These are phyloP conservation scores for Fusarium bactridioides DNA, from an alignment of 2,329 filamentous ascomycete species.

Conservation along the genomic window DNA sequence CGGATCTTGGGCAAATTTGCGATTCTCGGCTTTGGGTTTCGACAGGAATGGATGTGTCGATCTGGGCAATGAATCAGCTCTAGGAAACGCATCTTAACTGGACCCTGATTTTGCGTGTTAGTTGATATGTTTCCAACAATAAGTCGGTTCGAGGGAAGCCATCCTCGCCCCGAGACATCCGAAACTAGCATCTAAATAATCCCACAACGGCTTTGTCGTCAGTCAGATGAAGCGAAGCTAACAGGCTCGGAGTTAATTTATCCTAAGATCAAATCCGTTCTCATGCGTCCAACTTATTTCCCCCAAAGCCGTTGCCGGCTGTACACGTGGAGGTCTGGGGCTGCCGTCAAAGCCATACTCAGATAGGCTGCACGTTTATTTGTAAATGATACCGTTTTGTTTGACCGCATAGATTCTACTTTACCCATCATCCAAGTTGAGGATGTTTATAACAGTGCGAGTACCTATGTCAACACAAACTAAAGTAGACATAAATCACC, in stretches of 20 bases:
- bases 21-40: constrained; percentile 1
- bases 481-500: background rate
- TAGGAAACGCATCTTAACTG: background rate
- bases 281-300: constrained; percentile 12
- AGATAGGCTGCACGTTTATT: background rate
- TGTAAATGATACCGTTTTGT: background rate
- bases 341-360: constrained; percentile 10
- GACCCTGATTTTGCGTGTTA: background rate
- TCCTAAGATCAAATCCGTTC: background rate
- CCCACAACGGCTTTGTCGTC: background rate
- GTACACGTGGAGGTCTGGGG: constrained; percentile 26
- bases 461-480: background rate
- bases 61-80: background rate
- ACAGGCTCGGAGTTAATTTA: background rate
- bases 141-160: background rate
- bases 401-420: background rate
- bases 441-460: background rate
- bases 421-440: background rate
- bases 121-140: background rate
- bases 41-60: constrained; percentile 1
- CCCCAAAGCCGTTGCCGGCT: background rate
- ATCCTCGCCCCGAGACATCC: constrained; percentile 21
- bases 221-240: constrained; percentile 1
- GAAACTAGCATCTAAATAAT: background rate
- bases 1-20: constrained; percentile 6